A percentile compares a stretch with the other conserved stretches of the same genome.
These are phyloP conservation scores for Alternaria alternata DNA, from an alignment of 2,329 filamentous ascomycete species.

Conservation along the genomic window DNA sequence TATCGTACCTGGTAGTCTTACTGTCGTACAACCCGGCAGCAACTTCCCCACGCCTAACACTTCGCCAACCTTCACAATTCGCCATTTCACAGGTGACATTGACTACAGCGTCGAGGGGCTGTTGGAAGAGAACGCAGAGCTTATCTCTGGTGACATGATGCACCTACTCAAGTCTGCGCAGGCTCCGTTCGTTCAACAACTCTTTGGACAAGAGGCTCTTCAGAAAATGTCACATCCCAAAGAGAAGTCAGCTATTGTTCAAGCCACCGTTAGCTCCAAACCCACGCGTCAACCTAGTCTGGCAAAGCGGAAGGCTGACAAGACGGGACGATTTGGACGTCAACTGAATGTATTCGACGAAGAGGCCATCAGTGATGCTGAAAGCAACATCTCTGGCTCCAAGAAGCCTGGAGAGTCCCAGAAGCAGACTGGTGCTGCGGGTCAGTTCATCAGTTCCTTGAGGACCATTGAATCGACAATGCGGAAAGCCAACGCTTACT, in stretches of 20 bases:
- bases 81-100: constrained; percentile 95
- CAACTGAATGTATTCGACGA: constrained; percentile 53
- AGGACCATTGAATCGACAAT: constrained; percentile 92
- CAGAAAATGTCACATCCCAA: constrained; percentile 93
- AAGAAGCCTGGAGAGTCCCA: constrained; percentile 39
- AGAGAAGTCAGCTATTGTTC: constrained; percentile 89
- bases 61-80: constrained; percentile 84
- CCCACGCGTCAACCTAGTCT: constrained; percentile 92
- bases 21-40: constrained; percentile 80
- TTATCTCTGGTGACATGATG: constrained; percentile 94
- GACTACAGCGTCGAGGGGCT: constrained; percentile 89
- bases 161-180: constrained; percentile 89
- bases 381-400: constrained; percentile 54
- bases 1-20: constrained; percentile 79
- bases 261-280: constrained; percentile 95
- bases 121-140: constrained; percentile 93
- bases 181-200: constrained; percentile 84
- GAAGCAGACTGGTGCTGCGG: constrained; percentile 84
- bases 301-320: constrained; percentile 77
- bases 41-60: constrained; percentile 88
- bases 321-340: constrained; percentile 57
- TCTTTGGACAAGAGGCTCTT: constrained; percentile 95
- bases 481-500: constrained; percentile 89
- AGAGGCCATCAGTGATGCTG: constrained; percentile 57
- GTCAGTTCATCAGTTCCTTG: constrained; percentile 87